These are phyloP conservation scores for Hortaea werneckii DNA, from an alignment of 2,329 filamentous ascomycete genomes.

Conservation along the genomic window DNA sequence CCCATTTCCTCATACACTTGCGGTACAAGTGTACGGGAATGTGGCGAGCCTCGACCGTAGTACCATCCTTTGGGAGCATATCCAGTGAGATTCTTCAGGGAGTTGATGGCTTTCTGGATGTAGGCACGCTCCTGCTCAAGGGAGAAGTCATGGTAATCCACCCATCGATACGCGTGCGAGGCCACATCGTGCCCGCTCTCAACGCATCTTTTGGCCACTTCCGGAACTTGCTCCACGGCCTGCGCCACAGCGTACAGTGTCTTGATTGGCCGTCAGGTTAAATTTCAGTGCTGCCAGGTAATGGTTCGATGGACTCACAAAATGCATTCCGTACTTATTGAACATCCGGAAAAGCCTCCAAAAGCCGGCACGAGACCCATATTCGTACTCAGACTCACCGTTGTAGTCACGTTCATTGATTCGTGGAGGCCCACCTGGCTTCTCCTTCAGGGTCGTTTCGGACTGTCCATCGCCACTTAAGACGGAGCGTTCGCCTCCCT, in stretches of 20 bases:
- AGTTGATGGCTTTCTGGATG: conserved; percentile 35
- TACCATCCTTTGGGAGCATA: conserved; percentile 43
- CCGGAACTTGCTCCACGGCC: conserved; percentile 39
- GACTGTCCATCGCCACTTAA: conserved; percentile 30
- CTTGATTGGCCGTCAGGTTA: not conserved
- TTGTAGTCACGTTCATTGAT: conserved; percentile 31
- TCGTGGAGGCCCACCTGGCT: conserved; percentile 10
- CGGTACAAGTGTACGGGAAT: conserved; percentile 37
- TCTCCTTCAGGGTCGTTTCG: conserved; percentile 32
- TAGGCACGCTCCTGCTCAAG: conserved; percentile 40
- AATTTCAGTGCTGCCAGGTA: no score
- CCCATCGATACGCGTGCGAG: conserved; percentile 42
- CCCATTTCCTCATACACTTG: conserved; percentile 45
- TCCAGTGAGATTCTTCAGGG: conserved; percentile 33
- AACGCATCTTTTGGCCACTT: conserved; percentile 38
- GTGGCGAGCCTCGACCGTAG: conserved; percentile 38
- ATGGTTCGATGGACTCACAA: conserved; percentile 9
- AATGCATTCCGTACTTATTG: conserved; percentile 39
- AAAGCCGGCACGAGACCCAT: conserved; percentile 40
- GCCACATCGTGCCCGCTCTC: conserved; percentile 43
- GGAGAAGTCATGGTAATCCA: conserved; percentile 39
- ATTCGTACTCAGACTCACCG: conserved; percentile 42
- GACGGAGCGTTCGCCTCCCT: conserved; percentile 32
- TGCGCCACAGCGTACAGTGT: conserved; percentile 43
- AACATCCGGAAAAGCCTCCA: conserved; percentile 43